These are phyloP conservation scores for Sedum album DNA, from an alignment of 164 flowering plant species.

Conservation along the genomic window DNA sequence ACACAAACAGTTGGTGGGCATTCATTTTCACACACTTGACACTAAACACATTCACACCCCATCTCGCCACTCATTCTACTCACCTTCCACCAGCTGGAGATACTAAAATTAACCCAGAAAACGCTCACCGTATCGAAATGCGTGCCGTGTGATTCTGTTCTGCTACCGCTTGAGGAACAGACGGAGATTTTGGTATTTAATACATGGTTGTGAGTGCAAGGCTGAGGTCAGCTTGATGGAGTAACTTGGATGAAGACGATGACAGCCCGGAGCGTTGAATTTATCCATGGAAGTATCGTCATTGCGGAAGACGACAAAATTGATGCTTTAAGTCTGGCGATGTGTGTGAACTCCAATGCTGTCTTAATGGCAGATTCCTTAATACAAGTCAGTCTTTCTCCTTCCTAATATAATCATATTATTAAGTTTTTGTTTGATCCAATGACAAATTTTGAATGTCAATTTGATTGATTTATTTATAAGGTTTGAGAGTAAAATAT, in stretches of 20 bases:
- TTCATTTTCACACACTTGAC: background rate
- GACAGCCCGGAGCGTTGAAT: background rate
- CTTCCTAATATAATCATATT: no score
- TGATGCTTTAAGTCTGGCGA: background rate
- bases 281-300: background rate
- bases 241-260: background rate
- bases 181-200: background rate
- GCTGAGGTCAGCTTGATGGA: background rate
- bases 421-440: no score
- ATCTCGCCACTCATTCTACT: background rate
- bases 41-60: no score
- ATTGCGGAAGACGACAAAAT: slow-evolving; percentile 1
- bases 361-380: no score
- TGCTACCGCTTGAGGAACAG: slow-evolving; percentile 2
- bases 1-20: slow-evolving; percentile 1
- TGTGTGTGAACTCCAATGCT: slow-evolving; percentile 3
- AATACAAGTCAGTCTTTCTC: no score
- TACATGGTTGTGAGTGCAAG: background rate
- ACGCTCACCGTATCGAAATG: slow-evolving; percentile 1
- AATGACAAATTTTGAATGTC: no score
- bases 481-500: no score
- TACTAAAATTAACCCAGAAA: background rate
- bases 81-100: background rate
- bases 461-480: no score
- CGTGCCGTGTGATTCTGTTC: background rate